Percentiles rank a stretch among this genome's conserved stretches.
phyloP scores from a whole-genome alignment of 202 grass and related monocot species.

The Panicum hallii region DNA sequence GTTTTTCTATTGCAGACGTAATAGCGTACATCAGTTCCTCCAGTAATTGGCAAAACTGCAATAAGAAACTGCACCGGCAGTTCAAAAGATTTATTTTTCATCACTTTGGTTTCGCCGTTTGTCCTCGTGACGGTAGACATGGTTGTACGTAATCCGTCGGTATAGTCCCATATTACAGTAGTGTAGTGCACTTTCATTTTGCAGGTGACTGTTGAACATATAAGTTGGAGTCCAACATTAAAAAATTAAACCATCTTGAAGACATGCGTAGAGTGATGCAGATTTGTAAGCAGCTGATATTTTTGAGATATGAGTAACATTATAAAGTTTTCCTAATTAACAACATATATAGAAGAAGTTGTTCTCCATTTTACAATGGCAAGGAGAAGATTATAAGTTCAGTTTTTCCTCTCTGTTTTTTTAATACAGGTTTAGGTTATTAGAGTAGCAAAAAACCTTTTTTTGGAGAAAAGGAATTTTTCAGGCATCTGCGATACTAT shows the following conservation, averaged over 20 bases:
- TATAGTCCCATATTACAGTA: no score
- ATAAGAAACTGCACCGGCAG: no score
- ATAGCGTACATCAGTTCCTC: no score
- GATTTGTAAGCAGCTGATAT: neutral
- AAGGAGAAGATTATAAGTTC: neutral
- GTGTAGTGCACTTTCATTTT: neutral
- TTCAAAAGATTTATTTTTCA: no score
- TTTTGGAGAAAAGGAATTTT: no score
- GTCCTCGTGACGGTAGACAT: no score
- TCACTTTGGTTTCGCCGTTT: no score
- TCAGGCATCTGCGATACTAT: neutral
- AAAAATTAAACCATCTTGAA: neutral
- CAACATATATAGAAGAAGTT: neutral
- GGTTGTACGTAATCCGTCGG: no score
- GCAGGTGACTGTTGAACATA: neutral
- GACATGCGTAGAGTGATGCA: neutral
- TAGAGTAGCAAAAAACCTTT: neutral
- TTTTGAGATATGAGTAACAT: neutral
- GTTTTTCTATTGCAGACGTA: no score
- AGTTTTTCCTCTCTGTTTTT: neutral
- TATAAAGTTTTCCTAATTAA: neutral
- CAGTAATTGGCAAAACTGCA: no score
- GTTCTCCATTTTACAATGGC: neutral
- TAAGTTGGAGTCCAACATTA: neutral
- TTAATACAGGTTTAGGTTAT: neutral